Base-by-base conservation (phyloP, 2,329 filamentous ascomycete species). In the Aspergillus niger region DNA sequence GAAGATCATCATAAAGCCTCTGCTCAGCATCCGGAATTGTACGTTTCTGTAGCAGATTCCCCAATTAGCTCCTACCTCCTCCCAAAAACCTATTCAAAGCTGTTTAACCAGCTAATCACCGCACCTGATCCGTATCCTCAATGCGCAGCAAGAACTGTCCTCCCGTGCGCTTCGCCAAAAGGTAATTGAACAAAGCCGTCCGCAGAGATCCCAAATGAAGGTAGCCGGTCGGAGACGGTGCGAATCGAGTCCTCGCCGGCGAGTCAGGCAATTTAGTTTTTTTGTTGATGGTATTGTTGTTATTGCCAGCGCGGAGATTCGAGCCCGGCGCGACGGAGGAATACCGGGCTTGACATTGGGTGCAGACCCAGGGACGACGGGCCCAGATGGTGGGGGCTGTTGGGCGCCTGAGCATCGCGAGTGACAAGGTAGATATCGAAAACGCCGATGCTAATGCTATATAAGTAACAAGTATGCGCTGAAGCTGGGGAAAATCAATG, bases 181-280 rank as follows among this genome's bases (percentile, higher is more conserved):
- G 81, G 67, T 94, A 97, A 71, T 97, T 98, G 80, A 92, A 98
- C n/a, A 99, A 78, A 0, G 96, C 96, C 0, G 95, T 99, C 60
- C 95, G 85, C 38, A 99, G 77, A 0, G 93, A 97, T 3, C 95
- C 95, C 11, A 99, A 82, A 77, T 99, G 95, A 24, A 99, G 83
- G 70, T 94, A 93, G 1, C 95, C 95, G 0, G 95, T 99, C 0
- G 95, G 95, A 1, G 95, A 98, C 0, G 95, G 95, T 1, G 96
- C 95, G 76, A 99, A 99, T 50, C 95, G 89, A 17, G 95, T 91
- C 74, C 91, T 83, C 61, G 86, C 86, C 49, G 90, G 89, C 6
- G 72, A 76, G 28, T 80, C 77, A 28, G 86, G 79, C 50, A 78
- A 74, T 64, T 72, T 70, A 58, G 67, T 75, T 59, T 70, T 76